Evolutionary conservation across 805 yeast species (phyloP).

Genomic region (Nakazawaea siamensis): DNA sequence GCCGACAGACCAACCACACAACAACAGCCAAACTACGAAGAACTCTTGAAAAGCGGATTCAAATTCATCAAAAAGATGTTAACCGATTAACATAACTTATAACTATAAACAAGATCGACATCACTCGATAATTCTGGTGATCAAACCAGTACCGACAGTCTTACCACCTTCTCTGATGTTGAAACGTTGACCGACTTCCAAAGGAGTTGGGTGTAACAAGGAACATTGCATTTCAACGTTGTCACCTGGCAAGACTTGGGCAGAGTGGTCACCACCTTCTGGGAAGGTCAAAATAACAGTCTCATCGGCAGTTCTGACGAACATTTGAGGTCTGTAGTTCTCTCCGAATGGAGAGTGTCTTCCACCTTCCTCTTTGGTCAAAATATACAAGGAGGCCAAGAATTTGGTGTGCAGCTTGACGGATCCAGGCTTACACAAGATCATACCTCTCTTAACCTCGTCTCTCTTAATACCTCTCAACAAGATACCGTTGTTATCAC

Average conservation of each 20-base stretch:
- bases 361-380: conserved; percentile 98
- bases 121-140: conserved; percentile 81
- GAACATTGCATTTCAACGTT: conserved; percentile 93
- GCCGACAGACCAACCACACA: conserved; percentile 13
- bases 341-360: conserved; percentile 96
- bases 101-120: conserved; percentile 5
- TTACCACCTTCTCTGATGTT: conserved; percentile 99
- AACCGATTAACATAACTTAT: conserved; percentile 4
- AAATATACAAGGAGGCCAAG: conserved; percentile 86
- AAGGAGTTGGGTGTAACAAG: conserved; percentile 82
- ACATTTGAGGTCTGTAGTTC: conserved; percentile 97
- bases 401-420: conserved; percentile 90
- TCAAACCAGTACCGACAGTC: conserved; percentile 98
- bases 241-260: conserved; percentile 97
- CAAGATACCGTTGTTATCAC: conserved; percentile 97
- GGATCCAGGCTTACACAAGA: conserved; percentile 85
- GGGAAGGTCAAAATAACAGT: conserved; percentile 90
- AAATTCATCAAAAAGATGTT: conserved; percentile 30
- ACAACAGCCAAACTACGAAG: conserved; percentile 15
- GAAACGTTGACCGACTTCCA: conserved; percentile 97
- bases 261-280: conserved; percentile 72
- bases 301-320: conserved; percentile 93
- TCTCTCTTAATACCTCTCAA: conserved; percentile 98
- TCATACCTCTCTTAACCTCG: conserved; percentile 96
- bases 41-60: conserved; percentile 23